Percentiles rank a stretch among this genome's conserved stretches.
These are phyloP conservation scores for Oryza officinalis DNA, from an alignment of 176 grass and related monocot genomes.

Conservation along the genomic window DNA sequence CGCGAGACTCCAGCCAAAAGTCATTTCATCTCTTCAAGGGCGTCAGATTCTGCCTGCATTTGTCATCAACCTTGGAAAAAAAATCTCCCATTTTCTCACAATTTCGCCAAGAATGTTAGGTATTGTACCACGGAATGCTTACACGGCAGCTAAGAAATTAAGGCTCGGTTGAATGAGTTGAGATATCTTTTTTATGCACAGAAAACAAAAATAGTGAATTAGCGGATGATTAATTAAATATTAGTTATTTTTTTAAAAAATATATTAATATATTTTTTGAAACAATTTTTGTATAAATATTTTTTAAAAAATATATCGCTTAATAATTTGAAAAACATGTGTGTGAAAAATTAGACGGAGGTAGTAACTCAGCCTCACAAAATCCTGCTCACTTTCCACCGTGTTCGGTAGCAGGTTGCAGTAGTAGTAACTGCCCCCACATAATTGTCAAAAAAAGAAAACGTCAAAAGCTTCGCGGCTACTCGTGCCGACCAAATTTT, in stretches of 20 bases:
- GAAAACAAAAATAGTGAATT: no score
- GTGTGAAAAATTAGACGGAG: no score
- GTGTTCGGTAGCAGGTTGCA: background rate
- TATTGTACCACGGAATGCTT: background rate
- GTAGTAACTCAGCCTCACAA: no score
- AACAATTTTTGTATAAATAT: no score
- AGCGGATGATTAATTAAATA: no score
- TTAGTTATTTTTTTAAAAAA: no score
- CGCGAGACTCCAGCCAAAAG: background rate
- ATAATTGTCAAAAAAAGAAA: background rate
- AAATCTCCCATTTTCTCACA: background rate
- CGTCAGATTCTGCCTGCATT: slow-evolving; percentile 32
- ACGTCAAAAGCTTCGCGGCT: slow-evolving; percentile 10
- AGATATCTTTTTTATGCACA: no score
- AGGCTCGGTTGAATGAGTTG: no score
- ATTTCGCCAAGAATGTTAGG: slow-evolving; percentile 39
- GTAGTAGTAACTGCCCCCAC: background rate
- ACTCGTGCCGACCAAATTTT: background rate
- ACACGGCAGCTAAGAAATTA: background rate
- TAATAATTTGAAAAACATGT: no score
- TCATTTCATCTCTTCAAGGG: background rate
- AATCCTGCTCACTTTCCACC: background rate
- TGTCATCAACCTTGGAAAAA: background rate
- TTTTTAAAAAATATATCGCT: no score
- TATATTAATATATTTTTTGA: no score